Conservation (phyloP, 139 green algal genomes). For the Zygnema circumcarinatum region DNA sequence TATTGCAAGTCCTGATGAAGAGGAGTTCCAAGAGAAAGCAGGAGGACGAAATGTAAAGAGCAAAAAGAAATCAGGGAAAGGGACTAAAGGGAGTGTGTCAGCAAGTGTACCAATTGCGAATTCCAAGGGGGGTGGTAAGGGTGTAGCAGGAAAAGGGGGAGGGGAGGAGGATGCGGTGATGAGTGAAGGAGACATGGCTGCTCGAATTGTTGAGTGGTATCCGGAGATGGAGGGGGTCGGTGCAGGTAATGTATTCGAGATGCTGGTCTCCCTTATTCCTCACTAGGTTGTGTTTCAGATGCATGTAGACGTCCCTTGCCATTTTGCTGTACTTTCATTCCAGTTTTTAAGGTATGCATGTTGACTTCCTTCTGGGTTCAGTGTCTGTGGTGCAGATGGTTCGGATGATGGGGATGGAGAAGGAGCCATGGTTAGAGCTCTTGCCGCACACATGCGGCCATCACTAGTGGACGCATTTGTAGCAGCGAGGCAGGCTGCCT, state of each 20-base stretch:
- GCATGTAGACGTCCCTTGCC: too few species aligned
- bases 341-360: too few species aligned
- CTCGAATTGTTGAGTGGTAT: slow-evolving; percentile 32
- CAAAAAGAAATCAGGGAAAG: background rate
- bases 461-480: slow-evolving; percentile 72
- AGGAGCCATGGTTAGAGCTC: background rate
- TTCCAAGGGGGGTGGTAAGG: slow-evolving; percentile 26
- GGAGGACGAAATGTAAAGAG: background rate
- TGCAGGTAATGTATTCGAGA: slow-evolving; percentile 2
- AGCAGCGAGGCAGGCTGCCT: slow-evolving; percentile 69
- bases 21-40: background rate
- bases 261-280: background rate
- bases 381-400: background rate
- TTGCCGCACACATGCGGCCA: slow-evolving; percentile 68
- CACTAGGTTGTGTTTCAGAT: too few species aligned
- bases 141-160: background rate
- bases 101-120: background rate
- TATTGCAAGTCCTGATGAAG: background rate
- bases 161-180: background rate
- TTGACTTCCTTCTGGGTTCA: background rate
- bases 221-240: slow-evolving; percentile 33
- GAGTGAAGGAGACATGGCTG: slow-evolving; percentile 21
- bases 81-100: background rate
- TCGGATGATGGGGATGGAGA: slow-evolving; percentile 23
- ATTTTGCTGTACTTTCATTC: too few species aligned